A percentile compares a stretch with the other conserved stretches of the same genome.
Evolutionary conservation across 176 grass and related monocot species (phyloP).

Genomic region (Cocos nucifera): DNA sequence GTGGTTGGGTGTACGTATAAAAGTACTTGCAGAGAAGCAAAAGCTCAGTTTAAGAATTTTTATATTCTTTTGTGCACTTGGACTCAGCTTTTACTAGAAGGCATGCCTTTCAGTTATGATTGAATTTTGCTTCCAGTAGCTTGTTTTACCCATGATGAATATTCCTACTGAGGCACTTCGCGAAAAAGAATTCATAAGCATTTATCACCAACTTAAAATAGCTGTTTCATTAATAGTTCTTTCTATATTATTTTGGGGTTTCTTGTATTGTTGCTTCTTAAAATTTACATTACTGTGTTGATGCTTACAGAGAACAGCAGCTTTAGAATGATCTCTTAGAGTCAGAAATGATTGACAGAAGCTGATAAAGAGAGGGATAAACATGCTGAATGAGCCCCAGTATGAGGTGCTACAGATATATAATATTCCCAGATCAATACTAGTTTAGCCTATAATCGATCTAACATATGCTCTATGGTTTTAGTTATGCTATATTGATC

Average conservation of each 20-base stretch:
- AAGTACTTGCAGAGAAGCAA: too few species aligned
- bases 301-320: conserved; percentile 46
- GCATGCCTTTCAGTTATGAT: too few species aligned
- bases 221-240: background rate
- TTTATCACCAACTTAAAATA: background rate
- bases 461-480: conserved; percentile 7
- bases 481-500: conserved; percentile 80
- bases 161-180: background rate
- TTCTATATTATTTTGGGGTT: background rate
- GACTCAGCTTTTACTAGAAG: too few species aligned
- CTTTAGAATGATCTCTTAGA: conserved; percentile 49
- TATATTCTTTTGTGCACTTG: too few species aligned
- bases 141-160: too few species aligned
- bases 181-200: background rate
- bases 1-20: too few species aligned
- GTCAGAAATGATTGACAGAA: conserved; percentile 62
- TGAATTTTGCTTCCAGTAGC: too few species aligned
- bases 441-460: background rate
- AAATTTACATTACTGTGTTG: background rate
- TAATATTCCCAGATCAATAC: background rate
- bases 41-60: too few species aligned
- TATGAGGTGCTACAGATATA: conserved; percentile 56
- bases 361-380: conserved; percentile 65
- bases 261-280: background rate
- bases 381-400: conserved; percentile 68